Base-by-base conservation (phyloP, 1,284 basidiomycete genomes). In the Dichomitus squalens region DNA sequence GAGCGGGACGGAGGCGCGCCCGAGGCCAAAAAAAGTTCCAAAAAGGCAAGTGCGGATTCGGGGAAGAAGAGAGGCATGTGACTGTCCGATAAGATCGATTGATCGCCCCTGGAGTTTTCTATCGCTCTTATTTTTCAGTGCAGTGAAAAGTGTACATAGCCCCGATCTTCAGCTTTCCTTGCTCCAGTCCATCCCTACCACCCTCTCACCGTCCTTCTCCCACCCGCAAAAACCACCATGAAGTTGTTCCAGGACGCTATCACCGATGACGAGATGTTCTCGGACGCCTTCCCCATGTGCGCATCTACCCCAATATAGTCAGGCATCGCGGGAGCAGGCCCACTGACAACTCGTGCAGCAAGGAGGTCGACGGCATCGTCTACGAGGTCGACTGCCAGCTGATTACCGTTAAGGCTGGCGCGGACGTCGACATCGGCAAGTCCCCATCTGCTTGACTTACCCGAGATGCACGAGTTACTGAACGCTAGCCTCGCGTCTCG, bases 211-310 rank as follows among this genome's bases (percentile, higher is more conserved):
- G 66, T 56, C 59, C 57, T 56, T 49, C 49, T 49, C 53, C 61
- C 51, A 34, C 61, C 51, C 52, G 54, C 64, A 62, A 66, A 61
- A 58, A 50, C 63, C 69, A 75, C 63, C 66, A 93, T 94, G 93
- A 75, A 95, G 75, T 78, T 96, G 68, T 96, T 86, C 81, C 64
- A 69, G 25, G 92, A 95, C 74, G 72, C 92, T 64, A 44, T 98
- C 59, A 78, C 86, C 61, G 86, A 78, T 63, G 96, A 98, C 73
- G 96, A 99, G 84, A 92, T 99, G 85, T 85, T 93, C 85, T 95
- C 94, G 44, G 94, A 96, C 80, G 95, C 95, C 66, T 98, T 90
- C 82, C 86, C 88, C 46, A 51, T 91, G 92, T 95, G 68, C 68
- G 86, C 76, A 11, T 49, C 65, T 31, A 59, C 48, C 50, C 25